Base-by-base conservation (phyloP, 257 asterid genomes). In the Fraxinus excelsior region DNA sequence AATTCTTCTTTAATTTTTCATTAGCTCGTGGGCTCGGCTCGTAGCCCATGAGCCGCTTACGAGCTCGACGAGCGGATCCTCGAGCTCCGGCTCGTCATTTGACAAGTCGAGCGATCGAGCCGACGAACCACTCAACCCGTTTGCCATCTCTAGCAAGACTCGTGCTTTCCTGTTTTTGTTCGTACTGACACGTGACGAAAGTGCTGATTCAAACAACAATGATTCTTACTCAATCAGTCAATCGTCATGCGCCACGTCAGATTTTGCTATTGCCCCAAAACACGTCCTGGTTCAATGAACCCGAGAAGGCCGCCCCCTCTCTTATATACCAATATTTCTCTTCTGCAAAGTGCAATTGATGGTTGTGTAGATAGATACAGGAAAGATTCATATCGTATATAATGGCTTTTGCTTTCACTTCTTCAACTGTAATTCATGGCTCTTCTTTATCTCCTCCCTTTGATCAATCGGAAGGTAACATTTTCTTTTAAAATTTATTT, bases 211-310 rank as follows among this genome's bases (percentile, higher is more conserved):
- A 35, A 35, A 35, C 37, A 35, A 35, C 38, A 6, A 35, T 35
- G 38, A 35, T 35, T 9, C 38, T 37, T 37, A 37, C 42, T 37
- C 42, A 37, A 78, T 76, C 72, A 29, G 32, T 29, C 32, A 29
- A 29, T 2, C 32, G 71, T 0, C 5, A 14, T 1, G 0, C 25
- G 84, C 81, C 88, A 85, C 81, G 73, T 84, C 75, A 21, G 23
- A 29, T 14, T 12, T 1, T 3, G 14, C 26, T 11, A 16, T 5
- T 31, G 13, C 7, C 74, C 76, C 5, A 46, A 82, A 83, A 31
- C 72, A 64, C 82, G 93, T 89, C 91, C 82, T 85, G 88, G 84
- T 87, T 87, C 93, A 85, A 83, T 88, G 93, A 76, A 86, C 81
- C 91, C 75, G 35, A 2, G 4, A 26, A 56, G 62, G 65, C 53